A percentile compares a stretch with the other conserved stretches of the same genome.
Evolutionary conservation across 2,329 filamentous ascomycete genomes (phyloP).

Genomic region (Epicoccum sorghinum): DNA sequence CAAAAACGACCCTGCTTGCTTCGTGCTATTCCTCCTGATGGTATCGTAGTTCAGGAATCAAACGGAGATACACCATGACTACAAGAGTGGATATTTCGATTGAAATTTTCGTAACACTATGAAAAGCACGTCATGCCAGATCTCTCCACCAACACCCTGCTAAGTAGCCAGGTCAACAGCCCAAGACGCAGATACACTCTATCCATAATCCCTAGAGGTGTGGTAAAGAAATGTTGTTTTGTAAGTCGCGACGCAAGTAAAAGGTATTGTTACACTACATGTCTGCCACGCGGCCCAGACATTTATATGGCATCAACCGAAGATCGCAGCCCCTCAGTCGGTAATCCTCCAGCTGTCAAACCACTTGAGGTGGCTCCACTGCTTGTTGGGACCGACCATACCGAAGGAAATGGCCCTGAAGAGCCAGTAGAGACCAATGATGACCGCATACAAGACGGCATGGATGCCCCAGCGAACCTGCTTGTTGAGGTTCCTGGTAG

Average conservation of each 20-base stretch:
- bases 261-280: conserved; percentile 14
- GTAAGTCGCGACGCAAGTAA: conserved; percentile 13
- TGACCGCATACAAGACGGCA: conserved; percentile 71
- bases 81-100: no score
- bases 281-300: conserved; percentile 7
- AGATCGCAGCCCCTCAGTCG: conserved; percentile 54
- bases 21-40: no score
- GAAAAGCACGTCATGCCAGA: background rate
- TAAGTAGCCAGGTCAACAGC: conserved; percentile 7
- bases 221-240: conserved; percentile 11
- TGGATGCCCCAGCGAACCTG: conserved; percentile 73
- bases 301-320: background rate
- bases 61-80: no score
- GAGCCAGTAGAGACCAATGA: conserved; percentile 83
- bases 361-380: conserved; percentile 96
- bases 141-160: conserved; percentile 11
- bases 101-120: conserved; percentile 1
- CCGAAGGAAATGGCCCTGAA: conserved; percentile 97
- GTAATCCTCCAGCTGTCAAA: conserved; percentile 84
- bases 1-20: no score
- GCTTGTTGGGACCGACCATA: conserved; percentile 81
- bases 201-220: conserved; percentile 14
- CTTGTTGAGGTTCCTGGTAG: conserved; percentile 70
- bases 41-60: no score
- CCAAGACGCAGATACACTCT: conserved; percentile 9